These are phyloP conservation scores for Candida gorgasii DNA, from an alignment of 805 yeast species.

Conservation along the genomic window DNA sequence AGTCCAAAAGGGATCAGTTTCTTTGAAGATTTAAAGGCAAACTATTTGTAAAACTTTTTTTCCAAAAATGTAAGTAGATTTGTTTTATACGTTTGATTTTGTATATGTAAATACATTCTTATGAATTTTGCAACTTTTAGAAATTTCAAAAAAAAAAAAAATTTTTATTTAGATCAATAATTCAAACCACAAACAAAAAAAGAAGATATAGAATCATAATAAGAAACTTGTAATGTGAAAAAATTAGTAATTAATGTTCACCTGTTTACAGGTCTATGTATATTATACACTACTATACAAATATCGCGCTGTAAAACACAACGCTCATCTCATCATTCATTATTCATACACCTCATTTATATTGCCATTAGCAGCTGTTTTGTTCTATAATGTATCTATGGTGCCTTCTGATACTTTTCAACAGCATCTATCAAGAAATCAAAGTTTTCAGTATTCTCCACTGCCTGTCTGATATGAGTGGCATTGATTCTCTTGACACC, in stretches of 20 bases:
- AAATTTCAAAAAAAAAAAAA: neutral
- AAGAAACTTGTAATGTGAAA: no score
- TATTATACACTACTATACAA: conserved; percentile 5
- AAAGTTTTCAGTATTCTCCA: conserved; percentile 82
- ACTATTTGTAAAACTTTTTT: neutral
- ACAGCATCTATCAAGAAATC: conserved; percentile 86
- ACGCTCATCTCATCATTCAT: conserved; percentile 8
- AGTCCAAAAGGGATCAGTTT: conserved; percentile 19
- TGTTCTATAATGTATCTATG: conserved; percentile 29
- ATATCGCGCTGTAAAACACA: conserved; percentile 6
- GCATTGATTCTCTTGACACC: conserved; percentile 83
- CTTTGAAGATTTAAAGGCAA: conserved; percentile 21
- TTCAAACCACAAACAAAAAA: no score
- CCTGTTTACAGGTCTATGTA: no score
- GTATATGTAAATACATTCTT: neutral
- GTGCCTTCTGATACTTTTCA: conserved; percentile 46
- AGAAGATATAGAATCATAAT: no score
- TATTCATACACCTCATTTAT: neutral
- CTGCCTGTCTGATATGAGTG: conserved; percentile 80
- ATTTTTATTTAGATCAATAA: no score
- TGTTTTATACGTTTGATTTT: neutral
- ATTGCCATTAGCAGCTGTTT: conserved; percentile 12
- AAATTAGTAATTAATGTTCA: no score
- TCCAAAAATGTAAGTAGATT: no score
- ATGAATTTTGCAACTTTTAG: neutral